Evolutionary conservation across 345 rosid genomes (phyloP).

Genomic region (Sisymbrium irio): DNA sequence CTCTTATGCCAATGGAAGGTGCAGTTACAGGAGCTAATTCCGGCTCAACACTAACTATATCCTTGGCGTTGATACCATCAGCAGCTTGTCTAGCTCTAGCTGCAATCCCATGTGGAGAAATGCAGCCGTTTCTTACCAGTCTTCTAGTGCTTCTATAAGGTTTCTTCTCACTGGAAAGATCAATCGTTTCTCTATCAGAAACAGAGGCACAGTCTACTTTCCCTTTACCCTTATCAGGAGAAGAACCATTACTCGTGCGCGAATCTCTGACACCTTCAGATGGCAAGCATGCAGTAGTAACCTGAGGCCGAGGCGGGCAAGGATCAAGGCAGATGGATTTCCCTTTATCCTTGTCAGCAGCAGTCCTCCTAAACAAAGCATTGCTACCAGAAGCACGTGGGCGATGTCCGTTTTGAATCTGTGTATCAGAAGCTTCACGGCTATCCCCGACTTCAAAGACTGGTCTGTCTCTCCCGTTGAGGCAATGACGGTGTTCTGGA

Average conservation of each 20-base stretch:
- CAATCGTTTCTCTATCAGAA: constrained; percentile 40
- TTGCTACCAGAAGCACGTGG: constrained; percentile 28
- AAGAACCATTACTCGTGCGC: constrained; percentile 27
- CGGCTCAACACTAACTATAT: constrained; percentile 12
- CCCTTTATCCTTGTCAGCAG: constrained; percentile 44
- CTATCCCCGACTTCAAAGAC: constrained; percentile 32
- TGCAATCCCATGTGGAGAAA: constrained; percentile 69
- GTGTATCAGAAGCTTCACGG: constrained; percentile 34
- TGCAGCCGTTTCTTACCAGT: constrained; percentile 88
- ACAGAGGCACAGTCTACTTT: constrained; percentile 37
- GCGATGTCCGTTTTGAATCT: constrained; percentile 22
- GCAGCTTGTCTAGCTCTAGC: constrained; percentile 45
- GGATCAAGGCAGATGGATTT: constrained; percentile 34
- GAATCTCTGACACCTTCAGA: constrained; percentile 30
- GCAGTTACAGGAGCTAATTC: constrained; percentile 33
- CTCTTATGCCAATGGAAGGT: constrained; percentile 37
- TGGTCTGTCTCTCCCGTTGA: constrained; percentile 30
- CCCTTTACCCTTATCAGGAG: constrained; percentile 65
- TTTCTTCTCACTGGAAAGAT: constrained; percentile 36
- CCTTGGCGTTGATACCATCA: constrained; percentile 34
- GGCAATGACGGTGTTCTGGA: constrained; percentile 37
- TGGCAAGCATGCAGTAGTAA: constrained; percentile 26
- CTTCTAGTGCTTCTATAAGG: constrained; percentile 48
- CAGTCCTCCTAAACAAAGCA: constrained; percentile 47
- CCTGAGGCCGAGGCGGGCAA: constrained; percentile 17